Evolutionary conservation across 179 eudicot species (phyloP).

Genomic region (Pouteria campechiana): DNA sequence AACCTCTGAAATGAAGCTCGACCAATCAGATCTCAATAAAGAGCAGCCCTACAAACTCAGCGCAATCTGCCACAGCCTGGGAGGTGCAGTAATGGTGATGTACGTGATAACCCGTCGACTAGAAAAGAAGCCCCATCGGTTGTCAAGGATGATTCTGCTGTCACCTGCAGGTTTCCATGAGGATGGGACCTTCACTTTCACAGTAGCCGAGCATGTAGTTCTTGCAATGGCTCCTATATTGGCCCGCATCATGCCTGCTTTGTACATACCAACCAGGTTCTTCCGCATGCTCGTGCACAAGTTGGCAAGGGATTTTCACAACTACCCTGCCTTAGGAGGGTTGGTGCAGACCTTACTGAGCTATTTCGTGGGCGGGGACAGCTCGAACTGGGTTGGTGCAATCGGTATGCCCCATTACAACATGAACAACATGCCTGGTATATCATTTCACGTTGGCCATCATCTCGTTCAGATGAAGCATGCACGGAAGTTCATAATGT

Average conservation of each 20-base stretch:
- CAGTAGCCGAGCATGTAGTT: constrained; percentile 38
- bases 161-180: constrained; percentile 97
- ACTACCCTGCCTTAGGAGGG: constrained; percentile 93
- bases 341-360: constrained; percentile 89
- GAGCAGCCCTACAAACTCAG: constrained; percentile 75
- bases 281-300: constrained; percentile 91
- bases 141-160: constrained; percentile 64
- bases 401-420: constrained; percentile 84
- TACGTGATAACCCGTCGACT: constrained; percentile 56
- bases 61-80: constrained; percentile 83
- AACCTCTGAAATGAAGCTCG: constrained; percentile 47
- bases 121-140: constrained; percentile 63
- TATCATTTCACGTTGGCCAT: constrained; percentile 70
- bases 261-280: constrained; percentile 85
- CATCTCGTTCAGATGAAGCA: constrained; percentile 86
- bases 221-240: constrained; percentile 55
- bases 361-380: constrained; percentile 84
- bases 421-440: constrained; percentile 97
- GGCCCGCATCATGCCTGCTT: constrained; percentile 65
- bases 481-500: constrained; percentile 62
- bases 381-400: constrained; percentile 96
- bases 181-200: constrained; percentile 53
- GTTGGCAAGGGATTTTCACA: constrained; percentile 85
- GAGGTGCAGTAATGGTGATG: constrained; percentile 86
- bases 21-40: constrained; percentile 13